phyloP scores from a whole-genome alignment of 768 basidiomycete species.

The Podaxis sp. region DNA sequence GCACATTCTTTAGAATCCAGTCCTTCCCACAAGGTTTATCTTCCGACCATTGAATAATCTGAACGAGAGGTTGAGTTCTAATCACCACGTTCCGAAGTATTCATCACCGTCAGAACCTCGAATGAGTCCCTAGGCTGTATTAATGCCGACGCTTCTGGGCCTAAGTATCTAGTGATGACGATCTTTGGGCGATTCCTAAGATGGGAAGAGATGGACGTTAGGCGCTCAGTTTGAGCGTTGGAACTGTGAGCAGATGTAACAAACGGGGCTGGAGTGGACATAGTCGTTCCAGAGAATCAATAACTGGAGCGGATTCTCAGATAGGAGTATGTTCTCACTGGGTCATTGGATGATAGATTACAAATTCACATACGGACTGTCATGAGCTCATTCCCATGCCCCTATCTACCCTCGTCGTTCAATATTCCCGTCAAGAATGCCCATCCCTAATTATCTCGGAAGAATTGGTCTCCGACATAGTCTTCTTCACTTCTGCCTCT shows the following conservation, averaged over 20 bases:
- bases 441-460: too few relatives aligned
- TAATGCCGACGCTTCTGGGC: slow-evolving; percentile 58
- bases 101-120: slow-evolving; percentile 36
- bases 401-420: neutral
- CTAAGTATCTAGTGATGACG: slow-evolving; percentile 57
- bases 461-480: neutral
- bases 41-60: slow-evolving; percentile 44
- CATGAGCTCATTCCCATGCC: neutral
- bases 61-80: neutral
- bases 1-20: slow-evolving; percentile 73
- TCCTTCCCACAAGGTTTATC: slow-evolving; percentile 51
- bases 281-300: neutral
- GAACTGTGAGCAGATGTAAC: slow-evolving; percentile 1
- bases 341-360: neutral
- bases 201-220: slow-evolving; percentile 17
- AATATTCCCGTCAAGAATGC: too few relatives aligned
- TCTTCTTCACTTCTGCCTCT: neutral
- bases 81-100: neutral
- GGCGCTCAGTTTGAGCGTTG: slow-evolving; percentile 10
- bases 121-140: slow-evolving; percentile 45
- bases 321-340: neutral
- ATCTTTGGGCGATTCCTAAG: slow-evolving; percentile 31
- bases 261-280: slow-evolving; percentile 1
- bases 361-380: neutral
- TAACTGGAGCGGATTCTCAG: neutral